A percentile compares a stretch with the other conserved stretches of the same genome.
Conservation (phyloP, 306 rosid species). For the Ochetophila trinervis region DNA sequence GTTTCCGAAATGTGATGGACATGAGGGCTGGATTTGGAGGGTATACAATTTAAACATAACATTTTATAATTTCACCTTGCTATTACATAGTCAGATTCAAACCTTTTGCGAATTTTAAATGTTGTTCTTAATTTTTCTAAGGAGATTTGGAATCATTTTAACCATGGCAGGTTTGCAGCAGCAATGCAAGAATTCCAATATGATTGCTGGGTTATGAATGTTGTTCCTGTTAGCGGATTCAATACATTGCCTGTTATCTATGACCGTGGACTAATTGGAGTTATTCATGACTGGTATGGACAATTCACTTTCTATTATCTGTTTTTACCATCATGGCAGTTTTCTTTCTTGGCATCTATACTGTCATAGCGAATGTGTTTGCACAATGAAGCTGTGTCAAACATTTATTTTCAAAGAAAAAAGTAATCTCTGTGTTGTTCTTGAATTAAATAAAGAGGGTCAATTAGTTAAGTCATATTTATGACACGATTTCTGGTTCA, state of each 20-base stretch:
- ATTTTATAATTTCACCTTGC: not conserved
- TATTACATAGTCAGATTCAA: not conserved
- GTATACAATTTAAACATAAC: slow-evolving; percentile 33
- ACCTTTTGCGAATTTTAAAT: slow-evolving; percentile 4
- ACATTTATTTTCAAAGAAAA: no score
- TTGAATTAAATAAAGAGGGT: no score
- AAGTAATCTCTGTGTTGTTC: no score
- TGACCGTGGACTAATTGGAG: slow-evolving; percentile 88
- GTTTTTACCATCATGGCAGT: slow-evolving; percentile 11
- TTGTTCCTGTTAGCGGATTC: slow-evolving; percentile 72
- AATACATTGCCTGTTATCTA: slow-evolving; percentile 80
- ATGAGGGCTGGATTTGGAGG: slow-evolving; percentile 96
- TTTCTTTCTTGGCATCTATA: not conserved
- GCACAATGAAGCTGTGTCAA: no score
- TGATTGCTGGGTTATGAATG: slow-evolving; percentile 86
- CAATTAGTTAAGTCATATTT: no score
- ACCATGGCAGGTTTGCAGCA: slow-evolving; percentile 73
- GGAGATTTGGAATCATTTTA: slow-evolving; percentile 28
- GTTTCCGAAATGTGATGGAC: slow-evolving; percentile 74
- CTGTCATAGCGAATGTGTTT: no score
- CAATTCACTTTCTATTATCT: slow-evolving; percentile 3
- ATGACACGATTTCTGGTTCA: no score
- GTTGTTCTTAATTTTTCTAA: slow-evolving; percentile 9
- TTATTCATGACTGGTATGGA: slow-evolving; percentile 88
- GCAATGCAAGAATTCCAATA: slow-evolving; percentile 50